phyloP scores from a whole-genome alignment of 2,329 filamentous ascomycete genomes.

The Cladosporium sp. region DNA sequence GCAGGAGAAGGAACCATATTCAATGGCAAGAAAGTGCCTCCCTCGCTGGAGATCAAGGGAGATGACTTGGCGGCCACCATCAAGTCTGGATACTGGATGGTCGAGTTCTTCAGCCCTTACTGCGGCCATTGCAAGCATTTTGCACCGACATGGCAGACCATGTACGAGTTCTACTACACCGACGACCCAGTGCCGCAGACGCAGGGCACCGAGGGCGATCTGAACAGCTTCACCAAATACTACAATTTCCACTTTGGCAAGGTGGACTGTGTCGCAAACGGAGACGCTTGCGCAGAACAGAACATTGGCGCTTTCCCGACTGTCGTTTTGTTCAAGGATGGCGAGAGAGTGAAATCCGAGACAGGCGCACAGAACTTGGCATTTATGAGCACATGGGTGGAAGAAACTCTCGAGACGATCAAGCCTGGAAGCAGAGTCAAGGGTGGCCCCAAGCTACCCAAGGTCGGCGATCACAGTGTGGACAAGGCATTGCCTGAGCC shows the following conservation, averaged over 20 bases:
- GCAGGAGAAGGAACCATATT: constrained; percentile 54
- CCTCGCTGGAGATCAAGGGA: constrained; percentile 61
- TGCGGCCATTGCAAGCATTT: constrained; percentile 73
- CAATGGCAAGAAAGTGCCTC: constrained; percentile 66
- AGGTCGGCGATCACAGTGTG: constrained; percentile 62
- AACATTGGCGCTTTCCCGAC: constrained; percentile 72
- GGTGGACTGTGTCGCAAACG: constrained; percentile 82
- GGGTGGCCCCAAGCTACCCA: constrained; percentile 66
- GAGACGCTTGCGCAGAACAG: constrained; percentile 71
- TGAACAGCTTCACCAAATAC: constrained; percentile 72
- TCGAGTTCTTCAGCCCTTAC: constrained; percentile 54
- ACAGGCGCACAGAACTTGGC: constrained; percentile 68
- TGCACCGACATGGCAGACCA: constrained; percentile 83
- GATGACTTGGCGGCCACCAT: constrained; percentile 59
- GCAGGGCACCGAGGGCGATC: constrained; percentile 50
- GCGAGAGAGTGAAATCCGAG: constrained; percentile 63
- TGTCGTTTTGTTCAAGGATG: constrained; percentile 78
- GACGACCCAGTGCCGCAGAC: constrained; percentile 66
- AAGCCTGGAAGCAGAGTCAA: constrained; percentile 77
- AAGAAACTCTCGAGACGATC: constrained; percentile 72
- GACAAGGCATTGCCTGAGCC: constrained; percentile 40
- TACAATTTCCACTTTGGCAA: constrained; percentile 88
- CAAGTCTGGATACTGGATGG: constrained; percentile 66
- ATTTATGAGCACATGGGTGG: constrained; percentile 68
- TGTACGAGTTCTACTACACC: constrained; percentile 95